These are phyloP conservation scores for Pyricularia sp. DNA, from an alignment of 2,329 filamentous ascomycete genomes.

Conservation along the genomic window DNA sequence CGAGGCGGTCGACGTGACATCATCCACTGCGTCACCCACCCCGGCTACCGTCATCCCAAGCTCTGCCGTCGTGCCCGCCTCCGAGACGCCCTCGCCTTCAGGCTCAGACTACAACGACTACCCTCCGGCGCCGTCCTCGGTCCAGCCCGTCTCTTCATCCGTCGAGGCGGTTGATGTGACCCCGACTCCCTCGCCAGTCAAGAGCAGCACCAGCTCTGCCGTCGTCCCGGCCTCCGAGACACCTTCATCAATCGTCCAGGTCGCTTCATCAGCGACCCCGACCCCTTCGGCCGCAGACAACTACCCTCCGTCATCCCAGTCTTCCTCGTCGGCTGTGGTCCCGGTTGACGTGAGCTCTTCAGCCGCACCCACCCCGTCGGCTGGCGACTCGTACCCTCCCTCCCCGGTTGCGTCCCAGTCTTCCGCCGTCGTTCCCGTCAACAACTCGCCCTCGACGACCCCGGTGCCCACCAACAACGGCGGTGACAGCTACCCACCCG, in stretches of 20 bases:
- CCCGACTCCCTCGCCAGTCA: no score
- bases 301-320: no score
- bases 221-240: neutral
- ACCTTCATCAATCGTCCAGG: neutral
- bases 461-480: neutral
- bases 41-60: no score
- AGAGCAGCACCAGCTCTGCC: no score
- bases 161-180: neutral
- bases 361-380: no score
- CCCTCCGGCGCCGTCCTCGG: no score
- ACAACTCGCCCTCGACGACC: neutral
- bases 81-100: neutral
- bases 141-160: neutral
- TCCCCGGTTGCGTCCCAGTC: neutral
- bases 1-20: neutral
- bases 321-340: no score
- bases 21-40: no score
- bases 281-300: neutral
- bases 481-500: no score
- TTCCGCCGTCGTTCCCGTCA: neutral
- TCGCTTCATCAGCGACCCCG: neutral
- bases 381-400: neutral
- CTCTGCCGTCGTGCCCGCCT: neutral
- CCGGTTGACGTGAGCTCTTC: no score
- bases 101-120: neutral